A percentile compares a stretch with the other conserved stretches of the same genome.
Evolutionary conservation across 257 asterid genomes (phyloP).

Genomic region (Nemophila menziesii): DNA sequence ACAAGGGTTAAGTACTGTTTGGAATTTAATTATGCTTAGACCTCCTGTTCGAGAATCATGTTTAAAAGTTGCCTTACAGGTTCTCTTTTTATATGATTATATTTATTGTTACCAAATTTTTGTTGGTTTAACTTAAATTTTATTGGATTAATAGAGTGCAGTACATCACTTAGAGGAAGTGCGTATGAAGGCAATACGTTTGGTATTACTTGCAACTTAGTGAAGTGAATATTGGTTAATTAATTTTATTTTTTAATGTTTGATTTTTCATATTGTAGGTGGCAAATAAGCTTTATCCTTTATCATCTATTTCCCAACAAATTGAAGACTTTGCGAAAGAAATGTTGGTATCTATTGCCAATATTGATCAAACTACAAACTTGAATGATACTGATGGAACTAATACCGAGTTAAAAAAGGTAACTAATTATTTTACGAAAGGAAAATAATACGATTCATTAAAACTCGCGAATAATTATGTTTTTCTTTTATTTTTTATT

Average conservation of each 20-base stretch:
- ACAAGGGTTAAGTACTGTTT: conserved; percentile 87
- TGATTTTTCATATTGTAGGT: conserved; percentile 38
- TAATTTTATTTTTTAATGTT: conserved; percentile 10
- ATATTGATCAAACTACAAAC: conserved; percentile 23
- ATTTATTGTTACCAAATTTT: conserved; percentile 1
- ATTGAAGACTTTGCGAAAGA: conserved; percentile 83
- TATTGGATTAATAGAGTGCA: conserved; percentile 47
- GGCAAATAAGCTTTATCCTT: conserved; percentile 93
- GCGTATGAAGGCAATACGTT: conserved; percentile 97
- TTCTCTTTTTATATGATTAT: conserved; percentile 8
- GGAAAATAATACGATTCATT: background rate
- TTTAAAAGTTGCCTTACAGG: conserved; percentile 85
- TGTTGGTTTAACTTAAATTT: conserved; percentile 18
- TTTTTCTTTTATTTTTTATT: conserved; percentile 5
- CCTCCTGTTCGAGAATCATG: conserved; percentile 87
- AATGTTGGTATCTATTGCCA: conserved; percentile 57
- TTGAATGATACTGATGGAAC: conserved; percentile 39
- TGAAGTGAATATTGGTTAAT: background rate
- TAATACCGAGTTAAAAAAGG: conserved; percentile 42
- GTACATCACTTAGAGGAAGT: conserved; percentile 90
- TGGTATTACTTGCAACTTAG: conserved; percentile 39
- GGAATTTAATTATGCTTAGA: conserved; percentile 85
- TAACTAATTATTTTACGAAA: conserved; percentile 11
- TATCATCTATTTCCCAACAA: conserved; percentile 57
- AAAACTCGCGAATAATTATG: background rate